Evolutionary conservation across 768 basidiomycete species (phyloP), one percentile per base, ranked within the genome.

Genomic region (Lentinula detonsa): DNA sequence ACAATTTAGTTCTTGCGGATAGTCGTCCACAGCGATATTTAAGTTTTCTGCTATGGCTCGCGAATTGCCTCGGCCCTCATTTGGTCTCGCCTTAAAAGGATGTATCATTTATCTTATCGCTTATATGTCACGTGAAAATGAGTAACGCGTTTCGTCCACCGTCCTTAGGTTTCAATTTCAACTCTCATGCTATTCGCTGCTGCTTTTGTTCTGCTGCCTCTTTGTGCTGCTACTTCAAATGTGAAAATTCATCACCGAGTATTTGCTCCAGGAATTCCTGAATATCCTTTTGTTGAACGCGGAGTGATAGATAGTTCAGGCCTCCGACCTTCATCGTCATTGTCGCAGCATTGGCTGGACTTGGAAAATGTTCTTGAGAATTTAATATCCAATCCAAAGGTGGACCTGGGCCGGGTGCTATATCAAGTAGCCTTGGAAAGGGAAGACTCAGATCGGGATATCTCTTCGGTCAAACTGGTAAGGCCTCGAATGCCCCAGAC

Each of bases 371-470:
- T 67, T 16, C 68, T 81, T 34, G 21, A 33, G 18, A 23, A 16
- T 34, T 39, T 28, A 21, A 3, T 13, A 23, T 31, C 48, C 2
- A 31, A 9, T 33, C 23, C 45, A 42, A 59, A 73, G 34, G 74
- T 72, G 50, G 67, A 76, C 21, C 63, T 71, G 15, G 73, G 77
- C 57, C 72, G 74, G 8, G 78, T 82, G 15, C 72, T 87, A 59
- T 92, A 92, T 71, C 90, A 93, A 73, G 73, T 93, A 50, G 88
- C 91, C 49, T 75, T 93, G 64, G 76, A 82, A 54, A 81, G 75
- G 42, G 74, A 74, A 23, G 70, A 69, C 21, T 78, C 78, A 61
- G 77, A 80, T 64, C 86, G 84, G 80, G 79, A 80, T 66, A 71
- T 83, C 50, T 84, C 83, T 0, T 83, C 86, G 37, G 84, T 88